Percentiles rank a stretch among this genome's conserved stretches.
These are phyloP conservation scores for Petrea volubilis DNA, from an alignment of 257 asterid genomes.

Conservation along the genomic window DNA sequence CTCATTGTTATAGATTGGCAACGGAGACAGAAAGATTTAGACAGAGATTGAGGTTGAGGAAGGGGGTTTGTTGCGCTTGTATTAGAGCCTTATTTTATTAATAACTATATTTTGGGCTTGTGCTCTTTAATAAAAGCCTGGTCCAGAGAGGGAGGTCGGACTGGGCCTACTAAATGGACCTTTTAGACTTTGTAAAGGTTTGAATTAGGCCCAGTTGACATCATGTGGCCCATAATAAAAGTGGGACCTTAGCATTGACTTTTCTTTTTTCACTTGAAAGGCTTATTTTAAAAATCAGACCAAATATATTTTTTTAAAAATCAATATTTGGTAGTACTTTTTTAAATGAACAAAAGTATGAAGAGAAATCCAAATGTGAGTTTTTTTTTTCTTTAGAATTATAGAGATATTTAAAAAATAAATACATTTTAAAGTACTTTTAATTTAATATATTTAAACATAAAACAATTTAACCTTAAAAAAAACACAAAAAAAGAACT, in stretches of 20 bases:
- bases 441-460: too few species aligned
- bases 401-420: too few species aligned
- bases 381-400: too few species aligned
- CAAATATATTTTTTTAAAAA: too few species aligned
- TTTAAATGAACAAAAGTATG: too few species aligned
- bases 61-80: not conserved
- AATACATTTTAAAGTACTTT: too few species aligned
- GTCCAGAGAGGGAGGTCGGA: not conserved
- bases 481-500: too few species aligned
- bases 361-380: too few species aligned
- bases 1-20: not conserved
- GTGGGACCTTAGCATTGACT: not conserved
- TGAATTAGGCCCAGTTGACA: not conserved
- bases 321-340: too few species aligned
- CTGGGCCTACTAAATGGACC: not conserved
- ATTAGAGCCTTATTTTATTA: not conserved
- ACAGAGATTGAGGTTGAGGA: conserved; percentile 5
- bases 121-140: not conserved
- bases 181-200: not conserved
- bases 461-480: too few species aligned
- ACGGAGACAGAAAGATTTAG: not conserved
- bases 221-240: not conserved
- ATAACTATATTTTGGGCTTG: not conserved
- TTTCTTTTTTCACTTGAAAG: too few species aligned
- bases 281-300: too few species aligned